Percentiles rank a stretch among this genome's conserved stretches.
Conservation (phyloP, 805 yeast species). For the Myxozyma kluyveri region DNA sequence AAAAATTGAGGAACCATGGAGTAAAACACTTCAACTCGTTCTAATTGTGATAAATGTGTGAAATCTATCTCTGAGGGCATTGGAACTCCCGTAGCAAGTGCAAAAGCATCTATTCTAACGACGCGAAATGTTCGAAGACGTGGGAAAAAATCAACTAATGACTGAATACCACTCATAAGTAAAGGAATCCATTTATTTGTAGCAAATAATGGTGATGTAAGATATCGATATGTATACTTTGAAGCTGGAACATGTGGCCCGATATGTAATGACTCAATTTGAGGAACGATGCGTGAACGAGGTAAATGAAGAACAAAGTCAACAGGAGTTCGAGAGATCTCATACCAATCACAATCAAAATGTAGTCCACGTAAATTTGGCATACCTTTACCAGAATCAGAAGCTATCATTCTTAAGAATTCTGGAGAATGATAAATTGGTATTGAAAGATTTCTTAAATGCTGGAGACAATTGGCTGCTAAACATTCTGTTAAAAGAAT, state of each 20-base stretch:
- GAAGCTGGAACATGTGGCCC: conserved; percentile 10
- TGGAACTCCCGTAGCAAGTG: conserved; percentile 15
- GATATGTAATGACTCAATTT: conserved; percentile 8
- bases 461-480: background rate
- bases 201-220: conserved; percentile 18
- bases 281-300: background rate
- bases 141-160: conserved; percentile 8
- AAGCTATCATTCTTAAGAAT: conserved; percentile 1
- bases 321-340: conserved; percentile 12
- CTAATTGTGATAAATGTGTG: conserved; percentile 8
- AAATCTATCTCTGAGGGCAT: conserved; percentile 13
- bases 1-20: conserved; percentile 22
- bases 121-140: conserved; percentile 4
- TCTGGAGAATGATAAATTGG: conserved; percentile 10
- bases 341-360: conserved; percentile 18
- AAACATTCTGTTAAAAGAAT: background rate
- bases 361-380: conserved; percentile 1
- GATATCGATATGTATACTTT: conserved; percentile 15
- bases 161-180: conserved; percentile 15
- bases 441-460: conserved; percentile 5
- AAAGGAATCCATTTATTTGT: conserved; percentile 18
- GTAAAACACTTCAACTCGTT: conserved; percentile 10
- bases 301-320: conserved; percentile 9
- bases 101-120: conserved; percentile 20
- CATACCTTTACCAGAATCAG: background rate